Percentiles rank a stretch among this genome's conserved stretches.
Conservation (phyloP, 257 asterid genomes). For the Misopates orontium region DNA sequence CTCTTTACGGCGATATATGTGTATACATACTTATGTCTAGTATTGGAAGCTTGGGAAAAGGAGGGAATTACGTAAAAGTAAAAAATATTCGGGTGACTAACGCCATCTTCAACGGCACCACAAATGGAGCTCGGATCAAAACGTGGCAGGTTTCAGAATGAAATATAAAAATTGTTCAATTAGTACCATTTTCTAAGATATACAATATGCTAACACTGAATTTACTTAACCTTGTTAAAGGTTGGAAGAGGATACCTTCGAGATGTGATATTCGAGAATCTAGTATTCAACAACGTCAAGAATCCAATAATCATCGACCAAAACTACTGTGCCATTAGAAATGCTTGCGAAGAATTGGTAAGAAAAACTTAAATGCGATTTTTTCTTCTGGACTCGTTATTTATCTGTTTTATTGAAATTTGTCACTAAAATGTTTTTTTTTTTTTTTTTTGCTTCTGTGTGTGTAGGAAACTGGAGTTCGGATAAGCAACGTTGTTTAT, state of each 20-base stretch:
- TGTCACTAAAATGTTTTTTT: too few relatives aligned
- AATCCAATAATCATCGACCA: constrained; percentile 72
- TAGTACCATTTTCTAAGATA: too few relatives aligned
- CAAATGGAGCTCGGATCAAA: constrained; percentile 91
- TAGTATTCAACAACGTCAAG: constrained; percentile 41
- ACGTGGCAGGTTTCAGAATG: constrained; percentile 72
- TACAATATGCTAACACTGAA: neutral
- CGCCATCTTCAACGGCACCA: constrained; percentile 53
- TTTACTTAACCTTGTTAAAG: constrained; percentile 22
- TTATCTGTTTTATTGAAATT: too few relatives aligned
- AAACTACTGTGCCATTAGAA: constrained; percentile 42
- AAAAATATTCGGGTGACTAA: constrained; percentile 47
- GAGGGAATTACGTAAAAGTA: constrained; percentile 54
- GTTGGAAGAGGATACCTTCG: constrained; percentile 55
- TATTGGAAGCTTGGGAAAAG: constrained; percentile 77
- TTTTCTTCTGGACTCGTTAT: neutral
- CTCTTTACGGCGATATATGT: too few relatives aligned
- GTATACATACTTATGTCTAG: constrained; percentile 29
- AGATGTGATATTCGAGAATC: constrained; percentile 44
- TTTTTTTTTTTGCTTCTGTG: too few relatives aligned
- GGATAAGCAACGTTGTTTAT: constrained; percentile 46
- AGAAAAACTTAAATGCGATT: neutral
- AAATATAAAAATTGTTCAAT: neutral
- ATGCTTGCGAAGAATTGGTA: constrained; percentile 49
- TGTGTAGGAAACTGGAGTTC: constrained; percentile 53